Percentiles rank a stretch among this genome's conserved stretches.
Conservation (phyloP, 331 rosid genomes). For the Rhamnella rubrinervis region DNA sequence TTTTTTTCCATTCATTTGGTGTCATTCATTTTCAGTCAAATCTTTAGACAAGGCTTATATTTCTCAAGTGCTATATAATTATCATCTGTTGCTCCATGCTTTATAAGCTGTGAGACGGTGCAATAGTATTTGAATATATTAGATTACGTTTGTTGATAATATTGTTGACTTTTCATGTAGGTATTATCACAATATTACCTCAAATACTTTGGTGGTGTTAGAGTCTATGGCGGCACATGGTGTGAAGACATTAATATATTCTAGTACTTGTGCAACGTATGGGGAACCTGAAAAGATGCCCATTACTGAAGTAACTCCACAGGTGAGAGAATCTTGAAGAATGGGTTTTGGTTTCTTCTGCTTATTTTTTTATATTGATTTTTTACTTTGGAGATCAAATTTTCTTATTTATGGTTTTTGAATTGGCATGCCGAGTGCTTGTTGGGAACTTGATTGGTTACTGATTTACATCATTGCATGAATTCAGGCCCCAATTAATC, state of each 20-base stretch:
- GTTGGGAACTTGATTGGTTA: slow-evolving; percentile 1
- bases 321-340: slow-evolving; percentile 41
- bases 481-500: slow-evolving; percentile 85
- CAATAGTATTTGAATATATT: too few relatives aligned
- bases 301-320: slow-evolving; percentile 83
- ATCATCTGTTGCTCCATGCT: too few relatives aligned
- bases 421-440: not conserved
- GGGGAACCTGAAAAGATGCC: slow-evolving; percentile 99
- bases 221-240: slow-evolving; percentile 83
- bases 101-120: too few relatives aligned
- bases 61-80: too few relatives aligned
- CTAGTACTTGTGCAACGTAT: slow-evolving; percentile 97
- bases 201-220: slow-evolving; percentile 83
- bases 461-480: slow-evolving; percentile 6
- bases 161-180: slow-evolving; percentile 34
- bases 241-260: slow-evolving; percentile 82
- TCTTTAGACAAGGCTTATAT: too few relatives aligned
- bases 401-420: not conserved
- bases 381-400: not conserved
- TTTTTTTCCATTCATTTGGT: too few relatives aligned
- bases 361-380: not conserved
- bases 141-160: too few relatives aligned
- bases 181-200: slow-evolving; percentile 97
- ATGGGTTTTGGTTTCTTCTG: not conserved
- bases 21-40: too few relatives aligned